A percentile compares a stretch with the other conserved stretches of the same genome.
phyloP scores from a whole-genome alignment of 1,139 yeast species.

The Petasospora fabianii region DNA sequence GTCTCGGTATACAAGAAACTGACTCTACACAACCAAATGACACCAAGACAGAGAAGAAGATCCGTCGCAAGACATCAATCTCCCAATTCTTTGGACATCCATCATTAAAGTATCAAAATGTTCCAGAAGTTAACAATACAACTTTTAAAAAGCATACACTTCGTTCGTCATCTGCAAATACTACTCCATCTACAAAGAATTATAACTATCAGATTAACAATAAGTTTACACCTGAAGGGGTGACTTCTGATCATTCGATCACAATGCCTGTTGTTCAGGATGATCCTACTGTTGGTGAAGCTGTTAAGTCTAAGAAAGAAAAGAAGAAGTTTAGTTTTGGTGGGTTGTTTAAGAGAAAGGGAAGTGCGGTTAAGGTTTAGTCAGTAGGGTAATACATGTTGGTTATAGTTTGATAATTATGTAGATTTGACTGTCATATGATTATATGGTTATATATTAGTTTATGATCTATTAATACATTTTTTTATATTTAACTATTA shows the following conservation, averaged over 20 bases:
- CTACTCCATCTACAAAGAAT: slow-evolving; percentile 3
- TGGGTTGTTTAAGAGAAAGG: slow-evolving; percentile 6
- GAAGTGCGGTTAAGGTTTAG: not conserved
- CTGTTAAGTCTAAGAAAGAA: not conserved
- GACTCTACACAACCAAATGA: not conserved
- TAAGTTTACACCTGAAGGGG: slow-evolving; percentile 9
- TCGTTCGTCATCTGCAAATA: not conserved
- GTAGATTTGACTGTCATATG: no score
- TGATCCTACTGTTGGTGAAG: not conserved
- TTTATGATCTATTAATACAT: no score
- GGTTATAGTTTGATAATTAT: no score
- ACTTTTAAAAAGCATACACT: slow-evolving; percentile 2
- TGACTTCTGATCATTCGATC: no score
- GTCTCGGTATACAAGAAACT: not conserved
- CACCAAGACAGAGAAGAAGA: slow-evolving; percentile 4
- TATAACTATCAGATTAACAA: slow-evolving; percentile 10
- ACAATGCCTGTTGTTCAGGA: no score
- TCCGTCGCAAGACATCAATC: slow-evolving; percentile 8
- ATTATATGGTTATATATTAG: no score
- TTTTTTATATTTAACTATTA: no score
- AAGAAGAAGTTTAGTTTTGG: slow-evolving; percentile 8
- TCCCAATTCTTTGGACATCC: slow-evolving; percentile 9
- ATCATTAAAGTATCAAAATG: slow-evolving; percentile 5
- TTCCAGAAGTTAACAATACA: not conserved
- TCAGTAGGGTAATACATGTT: not conserved